Percentiles rank a stretch among this genome's conserved stretches.
These are phyloP conservation scores for Sarcodon sp. DNA, from an alignment of 768 basidiomycete species.

Conservation along the genomic window DNA sequence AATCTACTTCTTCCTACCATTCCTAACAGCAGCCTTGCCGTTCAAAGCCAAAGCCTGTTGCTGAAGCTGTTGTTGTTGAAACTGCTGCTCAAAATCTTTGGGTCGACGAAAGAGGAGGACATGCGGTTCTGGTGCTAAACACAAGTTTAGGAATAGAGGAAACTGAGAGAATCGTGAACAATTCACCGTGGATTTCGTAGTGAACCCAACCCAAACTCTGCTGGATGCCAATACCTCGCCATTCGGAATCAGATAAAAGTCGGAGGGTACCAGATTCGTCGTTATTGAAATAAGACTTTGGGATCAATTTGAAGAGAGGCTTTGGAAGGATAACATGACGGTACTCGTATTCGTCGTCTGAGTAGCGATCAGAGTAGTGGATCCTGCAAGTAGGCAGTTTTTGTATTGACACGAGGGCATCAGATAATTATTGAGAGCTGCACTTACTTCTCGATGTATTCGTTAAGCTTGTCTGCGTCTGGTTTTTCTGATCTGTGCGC, in stretches of 20 bases:
- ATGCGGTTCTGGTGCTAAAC: constrained; percentile 79
- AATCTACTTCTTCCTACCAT: constrained; percentile 27
- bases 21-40: constrained; percentile 19
- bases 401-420: background rate
- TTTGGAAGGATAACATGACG: constrained; percentile 96
- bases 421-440: constrained; percentile 5
- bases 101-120: constrained; percentile 85
- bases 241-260: constrained; percentile 77
- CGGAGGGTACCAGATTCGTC: constrained; percentile 71
- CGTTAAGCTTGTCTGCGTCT: constrained; percentile 32
- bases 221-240: constrained; percentile 92
- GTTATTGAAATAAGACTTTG: constrained; percentile 66
- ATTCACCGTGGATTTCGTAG: constrained; percentile 88
- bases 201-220: constrained; percentile 97
- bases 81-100: constrained; percentile 41
- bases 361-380: constrained; percentile 85
- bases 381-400: constrained; percentile 34
- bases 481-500: constrained; percentile 11
- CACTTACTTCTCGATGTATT: constrained; percentile 66
- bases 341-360: constrained; percentile 90
- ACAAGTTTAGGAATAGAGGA: constrained; percentile 1
- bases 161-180: background rate
- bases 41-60: constrained; percentile 1
- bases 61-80: constrained; percentile 12
- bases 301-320: constrained; percentile 86